Evolutionary conservation across 208 protist species (phyloP).

Genomic region (Acanthamoeba divionensis): DNA sequence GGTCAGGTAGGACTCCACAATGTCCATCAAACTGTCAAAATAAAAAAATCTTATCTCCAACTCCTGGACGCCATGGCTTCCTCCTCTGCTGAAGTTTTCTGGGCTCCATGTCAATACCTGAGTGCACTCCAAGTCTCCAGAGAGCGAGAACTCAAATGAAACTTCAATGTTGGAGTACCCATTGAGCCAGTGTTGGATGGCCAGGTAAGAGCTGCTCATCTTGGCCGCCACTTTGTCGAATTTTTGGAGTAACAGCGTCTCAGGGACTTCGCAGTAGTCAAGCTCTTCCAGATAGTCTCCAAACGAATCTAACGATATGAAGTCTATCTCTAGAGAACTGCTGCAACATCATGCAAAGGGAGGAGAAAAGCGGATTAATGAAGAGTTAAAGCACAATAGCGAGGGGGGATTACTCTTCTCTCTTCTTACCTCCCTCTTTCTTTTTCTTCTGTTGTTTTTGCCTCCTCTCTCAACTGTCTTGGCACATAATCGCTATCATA

Average conservation of each 20-base stretch:
- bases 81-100: background rate
- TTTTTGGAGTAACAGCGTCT: background rate
- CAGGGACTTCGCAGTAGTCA: slow-evolving; percentile 29
- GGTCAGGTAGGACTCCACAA: slow-evolving; percentile 13
- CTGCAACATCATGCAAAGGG: background rate
- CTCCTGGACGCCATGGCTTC: too few species aligned
- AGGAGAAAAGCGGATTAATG: background rate
- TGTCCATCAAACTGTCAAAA: background rate
- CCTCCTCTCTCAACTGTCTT: too few species aligned
- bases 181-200: background rate
- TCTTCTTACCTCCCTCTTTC: too few species aligned
- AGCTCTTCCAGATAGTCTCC: slow-evolving; percentile 1
- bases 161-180: background rate
- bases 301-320: background rate
- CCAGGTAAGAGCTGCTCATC: background rate
- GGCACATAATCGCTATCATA: too few species aligned
- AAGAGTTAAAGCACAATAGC: too few species aligned
- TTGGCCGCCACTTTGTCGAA: background rate
- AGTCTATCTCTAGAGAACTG: background rate
- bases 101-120: background rate
- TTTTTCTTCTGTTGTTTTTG: too few species aligned
- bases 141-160: background rate
- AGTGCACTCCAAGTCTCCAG: background rate
- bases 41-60: slow-evolving; percentile 14
- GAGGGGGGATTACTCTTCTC: too few species aligned